Base-by-base conservation (phyloP, 176 grass and related monocot genomes). In the Triticum monococcum region DNA sequence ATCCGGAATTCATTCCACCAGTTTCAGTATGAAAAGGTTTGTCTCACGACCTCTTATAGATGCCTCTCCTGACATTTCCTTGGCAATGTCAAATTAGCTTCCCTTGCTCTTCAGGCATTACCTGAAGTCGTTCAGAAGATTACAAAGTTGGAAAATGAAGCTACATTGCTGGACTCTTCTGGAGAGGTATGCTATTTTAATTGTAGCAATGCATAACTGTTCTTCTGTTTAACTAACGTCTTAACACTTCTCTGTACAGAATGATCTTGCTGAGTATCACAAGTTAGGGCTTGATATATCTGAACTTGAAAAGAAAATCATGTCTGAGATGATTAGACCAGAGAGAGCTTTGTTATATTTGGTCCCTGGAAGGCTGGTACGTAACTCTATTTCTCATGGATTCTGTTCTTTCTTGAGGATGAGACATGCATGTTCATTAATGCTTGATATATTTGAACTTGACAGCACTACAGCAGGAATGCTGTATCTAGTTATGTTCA, bases 1-100 rank as follows among this genome's bases (percentile, higher is more conserved):
- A 99, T 96, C 79, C 91, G 89, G 60, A 88, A 99, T 94, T 99
- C 97, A 77, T 99, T 99, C 87, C 97, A 99, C 86, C 94, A 99
- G 67, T 99, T 99, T 88, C 94, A 99, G 68, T 99, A 94, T 75
- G 97, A 96, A 81, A 99, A 96, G 97, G 97, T 99, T 84, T 59
- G 79, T 79, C 83, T 83, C 36, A 72, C 16, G 9, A 66, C 68
- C 36, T 76, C 85, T 84, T 86, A 32, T 72, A 54, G 46, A 74
- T 87, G 70, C 23, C 79, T 79, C 59, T 84, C 37, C 43, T 88
- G 18, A 33, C 76, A 84, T 86, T 20, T 76, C 28, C 30, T 50
- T 59, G 35, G 81, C 74, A 82, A 73, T 77, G 23, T 66, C 46
- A 64, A 83, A 69, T 72, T 75, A 85, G 65, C 56, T 92, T 79